Evolutionary conservation across 345 rosid species (phyloP), one percentile per base, ranked within the genome.

Genomic region (Moricandia arvensis): DNA sequence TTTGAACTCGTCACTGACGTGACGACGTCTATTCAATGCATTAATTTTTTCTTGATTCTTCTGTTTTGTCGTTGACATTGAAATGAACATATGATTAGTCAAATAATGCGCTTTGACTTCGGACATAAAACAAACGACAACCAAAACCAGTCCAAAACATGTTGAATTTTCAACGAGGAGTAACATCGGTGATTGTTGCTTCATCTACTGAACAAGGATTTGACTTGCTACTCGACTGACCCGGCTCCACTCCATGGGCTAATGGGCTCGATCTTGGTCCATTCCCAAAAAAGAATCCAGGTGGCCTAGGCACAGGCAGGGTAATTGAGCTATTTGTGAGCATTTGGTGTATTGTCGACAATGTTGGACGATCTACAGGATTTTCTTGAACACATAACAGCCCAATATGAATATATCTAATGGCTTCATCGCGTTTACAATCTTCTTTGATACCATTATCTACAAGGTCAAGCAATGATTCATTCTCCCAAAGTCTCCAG

Each of bases 181-280:
- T 57, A 57, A 57, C 61, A 26, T 57, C 61, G 8, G 61, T 57
- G 61, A 57, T 57, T 57, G 61, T 57, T 57, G 34, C 61, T 26
- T 57, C 33, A 57, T 57, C 61, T 26, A 57, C 31, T 6, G 61
- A 57, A 26, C 61, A 57, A 26, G 59, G 59, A 8, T 18, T 8
- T 18, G 61, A 57, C 61, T 57, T 26, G 16, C 61, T 57, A 26
- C 61, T 57, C 16, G 61, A 26, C 33, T 57, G 61, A 57, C 34
- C 61, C 3, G 61, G 61, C 16, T 57, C 61, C 34, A 57, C 11
- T 57, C 61, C 61, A 26, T 11, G 8, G 61, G 61, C 61, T 21
- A 21, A 21, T 21, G 24, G 24, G 24, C 24, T 21, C 24, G 24
- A 21, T 26, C 61, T 57, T 57, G 61, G 31, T 26, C 61, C 61